Base-by-base conservation (phyloP, 192 early-diverging fungal genomes). In the Rhizophagus clarus region DNA sequence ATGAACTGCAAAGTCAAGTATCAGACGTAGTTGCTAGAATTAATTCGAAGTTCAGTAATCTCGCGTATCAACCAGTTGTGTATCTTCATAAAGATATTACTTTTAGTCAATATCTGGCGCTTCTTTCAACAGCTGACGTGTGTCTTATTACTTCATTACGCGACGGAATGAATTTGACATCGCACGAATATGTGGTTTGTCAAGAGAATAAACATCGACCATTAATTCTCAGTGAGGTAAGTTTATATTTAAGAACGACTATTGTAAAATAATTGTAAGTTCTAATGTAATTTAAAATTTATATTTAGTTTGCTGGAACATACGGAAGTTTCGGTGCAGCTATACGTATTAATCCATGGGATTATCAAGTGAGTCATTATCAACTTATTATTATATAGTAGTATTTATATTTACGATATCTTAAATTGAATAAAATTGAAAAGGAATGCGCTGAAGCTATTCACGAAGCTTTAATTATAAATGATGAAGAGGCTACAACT, bases 161-260 rank as follows among this genome's bases (percentile, higher is more conserved):
- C 28, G 98, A 99, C 79, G 98, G 97, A 37, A 98, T 99, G 98
- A 98, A 98, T 85, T 90, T 96, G 40, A 97, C 96, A 3, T 94
- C 93, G 6, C 97, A 98, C 77, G 96, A 98, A 83, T 98, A 93
- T 84, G 92, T 97, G 62, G 90, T 97, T 20, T 97, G 95, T 82
- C 97, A 98, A 81, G 89, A 94, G 71, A 92, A 93, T 66, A 93
- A 91, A 61, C 87, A 91, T 70, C 92, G 91, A 26, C 93, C 96
- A 10, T 85, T 98, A 77, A 92, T 99, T 69, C 88, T 99, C 12
- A 96, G 95, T 81, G 98, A 99, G 82, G 89, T 90, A 1, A 6
- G 17, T 20, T 56, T 56, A 7, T 20, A 22, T 56, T 56, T 22
- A 7, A 22, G 4, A 56, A 6, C 17, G 15, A 6, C 20, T 22